Evolutionary conservation across 2,329 filamentous ascomycete species (phyloP).

Genomic region (Achaetomium macrosporum): DNA sequence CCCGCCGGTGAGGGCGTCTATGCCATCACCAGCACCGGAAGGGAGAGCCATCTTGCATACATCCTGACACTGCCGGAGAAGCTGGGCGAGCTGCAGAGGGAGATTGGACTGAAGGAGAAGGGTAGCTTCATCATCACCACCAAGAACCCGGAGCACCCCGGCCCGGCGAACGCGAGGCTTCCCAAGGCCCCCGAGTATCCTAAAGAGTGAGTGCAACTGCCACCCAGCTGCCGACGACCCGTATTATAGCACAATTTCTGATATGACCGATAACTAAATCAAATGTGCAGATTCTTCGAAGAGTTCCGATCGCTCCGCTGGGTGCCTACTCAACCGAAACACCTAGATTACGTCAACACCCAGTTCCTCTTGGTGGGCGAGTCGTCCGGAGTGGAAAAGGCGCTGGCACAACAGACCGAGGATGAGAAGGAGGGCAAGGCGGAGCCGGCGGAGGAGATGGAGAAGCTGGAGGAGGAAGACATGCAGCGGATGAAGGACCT

Average conservation of each 20-base stretch:
- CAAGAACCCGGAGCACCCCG: constrained; percentile 69
- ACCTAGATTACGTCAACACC: constrained; percentile 67
- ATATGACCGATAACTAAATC: neutral
- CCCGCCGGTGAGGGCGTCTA: constrained; percentile 85
- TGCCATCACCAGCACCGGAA: constrained; percentile 65
- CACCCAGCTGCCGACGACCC: neutral
- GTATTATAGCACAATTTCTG: too few relatives aligned
- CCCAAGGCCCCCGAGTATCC: constrained; percentile 64
- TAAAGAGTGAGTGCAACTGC: constrained; percentile 49
- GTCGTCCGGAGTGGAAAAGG: constrained; percentile 50
- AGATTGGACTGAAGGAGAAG: constrained; percentile 64
- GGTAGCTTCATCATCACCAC: constrained; percentile 75
- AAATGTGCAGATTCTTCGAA: constrained; percentile 14
- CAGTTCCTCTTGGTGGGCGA: constrained; percentile 78
- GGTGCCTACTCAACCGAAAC: constrained; percentile 65
- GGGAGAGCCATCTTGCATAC: constrained; percentile 73
- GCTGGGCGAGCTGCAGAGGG: constrained; percentile 65
- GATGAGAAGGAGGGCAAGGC: constrained; percentile 56
- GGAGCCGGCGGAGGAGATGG: constrained; percentile 63
- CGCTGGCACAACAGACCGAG: constrained; percentile 47
- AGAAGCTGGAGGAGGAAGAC: constrained; percentile 71
- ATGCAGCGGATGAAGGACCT: constrained; percentile 55
- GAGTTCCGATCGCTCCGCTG: constrained; percentile 65
- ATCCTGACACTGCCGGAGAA: constrained; percentile 67
- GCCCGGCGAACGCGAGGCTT: constrained; percentile 58